phyloP scores from a whole-genome alignment of 495 filamentous ascomycete genomes.

The Clohesyomyces aquaticus region DNA sequence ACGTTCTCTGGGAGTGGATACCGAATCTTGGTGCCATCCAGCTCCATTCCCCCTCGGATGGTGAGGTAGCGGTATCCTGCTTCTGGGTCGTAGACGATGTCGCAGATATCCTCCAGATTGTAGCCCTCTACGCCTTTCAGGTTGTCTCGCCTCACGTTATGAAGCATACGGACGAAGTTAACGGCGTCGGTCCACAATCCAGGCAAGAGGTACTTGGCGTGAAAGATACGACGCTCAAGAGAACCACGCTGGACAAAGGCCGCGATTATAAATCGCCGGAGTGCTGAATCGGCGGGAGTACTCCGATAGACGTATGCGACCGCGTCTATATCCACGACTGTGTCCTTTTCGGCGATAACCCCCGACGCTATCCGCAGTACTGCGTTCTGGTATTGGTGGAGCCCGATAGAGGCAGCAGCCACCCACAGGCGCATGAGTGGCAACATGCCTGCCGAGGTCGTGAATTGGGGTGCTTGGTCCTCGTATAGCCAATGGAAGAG shows the following conservation, averaged over 20 bases:
- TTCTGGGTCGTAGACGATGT: not conserved
- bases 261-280: not conserved
- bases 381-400: conserved; percentile 5
- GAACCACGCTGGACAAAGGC: conserved; percentile 1
- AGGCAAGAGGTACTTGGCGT: not conserved
- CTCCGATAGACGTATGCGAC: conserved; percentile 7
- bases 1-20: not conserved
- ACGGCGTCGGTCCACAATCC: not conserved
- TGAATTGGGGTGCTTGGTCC: not conserved
- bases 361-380: not conserved
- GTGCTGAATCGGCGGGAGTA: not conserved
- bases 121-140: not conserved
- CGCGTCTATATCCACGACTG: not conserved
- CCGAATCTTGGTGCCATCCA: not conserved
- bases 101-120: not conserved
- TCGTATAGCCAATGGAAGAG: conserved; percentile 7
- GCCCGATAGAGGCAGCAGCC: not conserved
- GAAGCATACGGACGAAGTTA: not conserved
- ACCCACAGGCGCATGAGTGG: conserved; percentile 1
- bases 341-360: not conserved
- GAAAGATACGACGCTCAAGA: not conserved
- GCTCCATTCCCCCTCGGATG: not conserved
- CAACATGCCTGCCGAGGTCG: not conserved
- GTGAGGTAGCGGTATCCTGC: not conserved
- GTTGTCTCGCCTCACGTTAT: not conserved